These are phyloP conservation scores for Backusella macrospora DNA, from an alignment of 192 early-diverging fungal genomes.

Conservation along the genomic window DNA sequence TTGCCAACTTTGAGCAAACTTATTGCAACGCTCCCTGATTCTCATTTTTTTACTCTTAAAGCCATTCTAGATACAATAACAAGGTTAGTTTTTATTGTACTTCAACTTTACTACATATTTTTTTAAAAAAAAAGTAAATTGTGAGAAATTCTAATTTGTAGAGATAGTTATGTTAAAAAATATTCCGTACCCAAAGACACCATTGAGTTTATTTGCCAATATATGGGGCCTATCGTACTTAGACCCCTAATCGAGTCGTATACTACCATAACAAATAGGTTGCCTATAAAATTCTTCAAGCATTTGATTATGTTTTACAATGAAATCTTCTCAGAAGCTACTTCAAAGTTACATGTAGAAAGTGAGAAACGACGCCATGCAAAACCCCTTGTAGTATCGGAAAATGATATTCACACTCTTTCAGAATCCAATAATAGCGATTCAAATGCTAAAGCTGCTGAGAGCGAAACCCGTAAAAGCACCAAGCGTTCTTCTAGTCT, in stretches of 20 bases:
- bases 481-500: background rate
- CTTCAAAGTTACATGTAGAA: slow-evolving; percentile 23
- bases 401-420: background rate
- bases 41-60: slow-evolving; percentile 52
- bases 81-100: slow-evolving; percentile 18
- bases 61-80: slow-evolving; percentile 38
- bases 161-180: background rate
- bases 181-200: slow-evolving; percentile 25
- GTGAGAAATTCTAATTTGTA: background rate
- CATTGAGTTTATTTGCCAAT: slow-evolving; percentile 42
- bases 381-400: slow-evolving; percentile 9
- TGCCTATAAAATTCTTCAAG: slow-evolving; percentile 42
- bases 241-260: slow-evolving; percentile 44
- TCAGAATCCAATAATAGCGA: background rate
- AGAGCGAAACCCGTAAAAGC: background rate
- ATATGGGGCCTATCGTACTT: slow-evolving; percentile 52
- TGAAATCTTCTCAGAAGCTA: slow-evolving; percentile 45
- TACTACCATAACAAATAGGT: slow-evolving; percentile 47
- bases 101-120: background rate
- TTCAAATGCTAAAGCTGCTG: background rate
- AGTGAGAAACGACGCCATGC: slow-evolving; percentile 30
- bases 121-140: background rate
- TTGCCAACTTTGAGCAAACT: slow-evolving; percentile 51
- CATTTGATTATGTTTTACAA: slow-evolving; percentile 48
- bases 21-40: slow-evolving; percentile 46